Percentiles rank a stretch among this genome's conserved stretches.
Evolutionary conservation across 495 filamentous ascomycete genomes (phyloP).

Genomic region (Aspergillus biplanus): DNA sequence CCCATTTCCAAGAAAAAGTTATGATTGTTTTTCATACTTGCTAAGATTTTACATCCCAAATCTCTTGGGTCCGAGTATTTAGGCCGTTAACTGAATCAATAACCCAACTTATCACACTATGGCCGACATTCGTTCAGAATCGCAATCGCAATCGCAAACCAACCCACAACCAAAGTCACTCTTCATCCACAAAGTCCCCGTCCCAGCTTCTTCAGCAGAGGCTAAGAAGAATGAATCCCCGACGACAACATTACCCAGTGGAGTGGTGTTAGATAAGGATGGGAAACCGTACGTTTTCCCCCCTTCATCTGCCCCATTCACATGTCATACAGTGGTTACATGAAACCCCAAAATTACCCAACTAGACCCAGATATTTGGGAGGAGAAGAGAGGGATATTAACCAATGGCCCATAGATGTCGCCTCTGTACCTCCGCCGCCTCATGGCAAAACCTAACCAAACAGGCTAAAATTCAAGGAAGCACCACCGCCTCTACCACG

Average conservation of each 20-base stretch:
- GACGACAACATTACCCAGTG: slow-evolving; percentile 65
- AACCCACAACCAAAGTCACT: slow-evolving; percentile 11
- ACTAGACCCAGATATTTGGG: neutral
- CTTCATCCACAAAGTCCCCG: slow-evolving; percentile 23
- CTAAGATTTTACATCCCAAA: neutral
- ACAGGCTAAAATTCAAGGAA: slow-evolving; percentile 38
- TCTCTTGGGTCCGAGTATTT: too few species aligned
- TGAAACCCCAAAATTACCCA: neutral
- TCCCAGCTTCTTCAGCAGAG: slow-evolving; percentile 28
- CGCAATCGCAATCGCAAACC: slow-evolving; percentile 15
- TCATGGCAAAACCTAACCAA: slow-evolving; percentile 73
- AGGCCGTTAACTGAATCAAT: neutral
- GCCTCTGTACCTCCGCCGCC: slow-evolving; percentile 77
- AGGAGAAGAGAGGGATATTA: slow-evolving; percentile 22
- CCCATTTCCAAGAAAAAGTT: neutral
- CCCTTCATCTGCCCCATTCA: neutral
- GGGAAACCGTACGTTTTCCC: slow-evolving; percentile 84
- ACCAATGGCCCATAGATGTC: slow-evolving; percentile 64
- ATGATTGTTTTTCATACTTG: neutral
- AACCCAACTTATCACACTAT: neutral
- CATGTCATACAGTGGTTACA: neutral
- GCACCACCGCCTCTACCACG: slow-evolving; percentile 13
- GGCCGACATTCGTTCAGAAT: slow-evolving; percentile 15
- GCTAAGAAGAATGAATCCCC: slow-evolving; percentile 31
- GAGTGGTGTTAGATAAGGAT: slow-evolving; percentile 85